Evolutionary conservation across 129 eudicot genomes (phyloP).

Genomic region (Rutidosis leptorrhynchoides): DNA sequence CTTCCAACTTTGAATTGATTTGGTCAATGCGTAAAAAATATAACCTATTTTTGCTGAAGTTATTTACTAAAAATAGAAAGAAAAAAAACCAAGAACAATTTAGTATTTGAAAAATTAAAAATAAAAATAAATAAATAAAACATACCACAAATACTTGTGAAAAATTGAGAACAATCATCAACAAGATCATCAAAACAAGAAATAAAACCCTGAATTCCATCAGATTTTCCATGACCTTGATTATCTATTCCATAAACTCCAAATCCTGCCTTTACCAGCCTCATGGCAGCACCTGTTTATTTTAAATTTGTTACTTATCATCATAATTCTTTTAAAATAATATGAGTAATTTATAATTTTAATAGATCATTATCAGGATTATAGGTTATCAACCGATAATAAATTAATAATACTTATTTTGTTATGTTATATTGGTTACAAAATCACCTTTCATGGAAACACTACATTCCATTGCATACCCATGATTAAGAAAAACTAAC

Average conservation of each 20-base stretch:
- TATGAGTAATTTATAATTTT: too few species aligned
- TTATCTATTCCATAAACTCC: slow-evolving; percentile 75
- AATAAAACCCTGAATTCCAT: slow-evolving; percentile 59
- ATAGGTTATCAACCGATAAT: not conserved
- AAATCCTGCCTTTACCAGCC: slow-evolving; percentile 68
- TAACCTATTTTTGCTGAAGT: not conserved
- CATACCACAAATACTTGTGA: slow-evolving; percentile 61
- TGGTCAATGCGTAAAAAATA: slow-evolving; percentile 9
- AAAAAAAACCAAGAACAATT: slow-evolving; percentile 7
- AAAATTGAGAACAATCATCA: slow-evolving; percentile 54
- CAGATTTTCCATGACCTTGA: slow-evolving; percentile 86
- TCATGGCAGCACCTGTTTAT: slow-evolving; percentile 49
- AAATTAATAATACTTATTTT: not conserved
- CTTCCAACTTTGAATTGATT: slow-evolving; percentile 15
- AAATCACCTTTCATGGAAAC: slow-evolving; percentile 71
- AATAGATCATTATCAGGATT: not conserved
- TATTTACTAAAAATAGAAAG: slow-evolving; percentile 1
- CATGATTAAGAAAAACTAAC: slow-evolving; percentile 82
- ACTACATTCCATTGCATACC: slow-evolving; percentile 93
- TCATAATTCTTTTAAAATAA: too few species aligned
- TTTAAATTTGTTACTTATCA: not conserved
- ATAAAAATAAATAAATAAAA: not conserved
- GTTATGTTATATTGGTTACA: not conserved
- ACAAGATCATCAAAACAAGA: slow-evolving; percentile 66
- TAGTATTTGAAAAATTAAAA: too few species aligned